Evolutionary conservation across 257 asterid species (phyloP), one percentile per base, ranked within the genome.

Genomic region (Salvia splendens): DNA sequence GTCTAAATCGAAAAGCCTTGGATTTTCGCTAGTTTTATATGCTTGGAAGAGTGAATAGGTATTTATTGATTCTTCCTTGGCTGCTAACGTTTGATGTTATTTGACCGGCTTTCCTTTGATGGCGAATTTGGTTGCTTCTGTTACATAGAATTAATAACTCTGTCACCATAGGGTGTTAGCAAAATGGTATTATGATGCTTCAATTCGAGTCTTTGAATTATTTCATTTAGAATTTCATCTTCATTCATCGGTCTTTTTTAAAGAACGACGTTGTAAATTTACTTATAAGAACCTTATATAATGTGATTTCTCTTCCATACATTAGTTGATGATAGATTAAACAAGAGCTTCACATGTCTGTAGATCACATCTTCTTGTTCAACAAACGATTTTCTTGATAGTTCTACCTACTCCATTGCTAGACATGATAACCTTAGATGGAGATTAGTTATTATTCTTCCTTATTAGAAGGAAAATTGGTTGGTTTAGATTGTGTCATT

Each of bases 41-140:
- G 98, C 89, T 63, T 89, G 95, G 93, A 92, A 84, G 89, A 84
- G 74, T 59, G 96, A 92, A 68, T 92, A 79, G 79, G 16, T 40
- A 12, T 35, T 6, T 40, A n/a, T n/a, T 48, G 20, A 16, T 48
- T 48, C 24, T 47, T 47, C 52, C 52, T 47, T 47, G 2, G 20
- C 5, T 5, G 12, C 53, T 48, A 48, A 48, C 24, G 15, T 35
- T 35, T 59, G 43, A 15, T 14, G 20, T 11, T 53, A 38, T 54
- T 54, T 53, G 8, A 53, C 24, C 1, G 15, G 38, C 59, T 53
- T 24, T 24, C 16, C 38, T 5, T 53, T 54, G 41, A 28, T 54
- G 41, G 17, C 11, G 41, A 28, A 54, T 54, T 24, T 5, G 41
- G 41, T 30, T 54, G 55, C 6, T 61, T 5, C 38, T 8, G 16